These are phyloP conservation scores for Amanita brunnescens DNA, from an alignment of 768 basidiomycete genomes.

Conservation along the genomic window DNA sequence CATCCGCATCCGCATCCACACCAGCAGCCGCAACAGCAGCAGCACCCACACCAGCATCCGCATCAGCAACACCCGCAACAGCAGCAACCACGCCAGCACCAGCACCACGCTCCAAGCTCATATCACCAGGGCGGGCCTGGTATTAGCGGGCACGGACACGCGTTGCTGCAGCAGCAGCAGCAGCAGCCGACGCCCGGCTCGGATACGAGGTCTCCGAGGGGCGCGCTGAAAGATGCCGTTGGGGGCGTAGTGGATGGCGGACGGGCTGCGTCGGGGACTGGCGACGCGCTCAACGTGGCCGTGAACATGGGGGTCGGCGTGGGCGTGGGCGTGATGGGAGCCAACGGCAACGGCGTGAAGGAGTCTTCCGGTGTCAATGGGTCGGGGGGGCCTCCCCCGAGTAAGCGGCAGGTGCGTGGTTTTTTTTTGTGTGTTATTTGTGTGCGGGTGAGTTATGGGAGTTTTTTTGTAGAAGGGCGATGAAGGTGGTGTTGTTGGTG, in stretches of 20 bases:
- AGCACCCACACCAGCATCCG: neutral
- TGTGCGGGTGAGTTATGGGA: neutral
- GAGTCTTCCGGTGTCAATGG: neutral
- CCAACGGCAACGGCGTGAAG: neutral
- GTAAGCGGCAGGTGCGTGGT: conserved; percentile 13
- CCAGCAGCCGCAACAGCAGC: neutral
- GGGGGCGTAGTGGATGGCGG: neutral
- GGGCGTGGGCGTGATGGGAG: neutral
- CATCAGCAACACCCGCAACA: conserved; percentile 1
- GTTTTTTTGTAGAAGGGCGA: conserved; percentile 1
- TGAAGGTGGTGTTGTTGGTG: conserved; percentile 28
- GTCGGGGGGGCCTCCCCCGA: conserved; percentile 5
- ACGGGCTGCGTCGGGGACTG: neutral
- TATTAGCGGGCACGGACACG: neutral
- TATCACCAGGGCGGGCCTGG: neutral
- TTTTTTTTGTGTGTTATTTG: neutral
- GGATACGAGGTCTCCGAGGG: conserved; percentile 1
- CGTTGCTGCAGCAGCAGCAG: neutral
- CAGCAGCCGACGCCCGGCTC: conserved; percentile 8
- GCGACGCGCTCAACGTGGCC: too few species aligned
- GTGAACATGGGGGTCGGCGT: neutral
- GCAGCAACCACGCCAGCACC: neutral
- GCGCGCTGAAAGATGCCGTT: neutral
- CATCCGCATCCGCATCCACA: neutral
- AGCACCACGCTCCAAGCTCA: neutral